Evolutionary conservation across 129 eudicot species (phyloP).

Genomic region (Tagetes patula): DNA sequence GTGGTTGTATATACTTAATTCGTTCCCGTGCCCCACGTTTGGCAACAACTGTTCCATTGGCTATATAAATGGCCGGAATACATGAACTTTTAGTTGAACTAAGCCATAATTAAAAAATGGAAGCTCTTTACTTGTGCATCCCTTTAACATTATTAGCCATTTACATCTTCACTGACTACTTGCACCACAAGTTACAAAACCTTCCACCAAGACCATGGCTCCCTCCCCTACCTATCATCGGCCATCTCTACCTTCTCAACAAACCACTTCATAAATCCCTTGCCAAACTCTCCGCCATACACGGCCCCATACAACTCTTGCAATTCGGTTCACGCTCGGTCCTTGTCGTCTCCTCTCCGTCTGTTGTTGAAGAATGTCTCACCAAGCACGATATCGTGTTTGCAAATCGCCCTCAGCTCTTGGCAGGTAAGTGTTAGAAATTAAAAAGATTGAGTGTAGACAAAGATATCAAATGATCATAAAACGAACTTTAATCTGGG

Average conservation of each 20-base stretch:
- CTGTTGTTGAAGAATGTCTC: conserved; percentile 70
- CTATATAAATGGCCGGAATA: no score
- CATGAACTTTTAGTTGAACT: no score
- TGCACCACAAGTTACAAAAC: conserved; percentile 25
- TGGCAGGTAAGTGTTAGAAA: conserved; percentile 32
- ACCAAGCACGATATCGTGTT: conserved; percentile 54
- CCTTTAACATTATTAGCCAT: conserved; percentile 18
- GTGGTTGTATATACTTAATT: no score
- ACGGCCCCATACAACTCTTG: conserved; percentile 58
- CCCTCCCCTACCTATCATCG: conserved; percentile 33
- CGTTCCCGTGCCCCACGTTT: no score
- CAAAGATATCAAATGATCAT: no score
- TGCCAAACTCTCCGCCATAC: conserved; percentile 32
- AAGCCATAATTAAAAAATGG: conserved; percentile 9
- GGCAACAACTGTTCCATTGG: no score
- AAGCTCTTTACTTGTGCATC: background rate
- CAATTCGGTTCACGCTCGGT: conserved; percentile 55
- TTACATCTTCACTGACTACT: conserved; percentile 2
- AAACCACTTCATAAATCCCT: conserved; percentile 44
- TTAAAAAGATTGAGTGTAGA: no score
- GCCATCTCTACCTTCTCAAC: conserved; percentile 33
- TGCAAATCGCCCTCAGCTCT: conserved; percentile 61
- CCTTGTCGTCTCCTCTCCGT: conserved; percentile 57
- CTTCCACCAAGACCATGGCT: conserved; percentile 42
- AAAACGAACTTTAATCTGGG: no score